These are phyloP conservation scores for Linum trigynum DNA, from an alignment of 345 rosid genomes.

Conservation along the genomic window DNA sequence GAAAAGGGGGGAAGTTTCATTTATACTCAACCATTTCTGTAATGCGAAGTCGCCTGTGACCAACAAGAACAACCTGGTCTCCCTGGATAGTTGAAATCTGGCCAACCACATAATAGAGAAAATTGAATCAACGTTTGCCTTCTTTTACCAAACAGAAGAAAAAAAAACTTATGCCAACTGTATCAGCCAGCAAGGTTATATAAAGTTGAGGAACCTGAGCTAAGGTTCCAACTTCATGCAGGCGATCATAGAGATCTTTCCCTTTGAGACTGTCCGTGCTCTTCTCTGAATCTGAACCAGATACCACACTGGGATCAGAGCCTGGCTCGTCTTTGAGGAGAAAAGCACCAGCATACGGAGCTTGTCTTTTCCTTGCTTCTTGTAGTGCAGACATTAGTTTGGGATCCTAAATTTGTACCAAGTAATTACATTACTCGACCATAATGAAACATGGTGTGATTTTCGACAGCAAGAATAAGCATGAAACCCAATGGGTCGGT, in stretches of 20 bases:
- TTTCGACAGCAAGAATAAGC: neutral
- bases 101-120: slow-evolving; percentile 14
- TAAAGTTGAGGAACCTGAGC: slow-evolving; percentile 55
- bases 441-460: neutral
- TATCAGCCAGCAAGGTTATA: neutral
- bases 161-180: no score
- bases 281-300: slow-evolving; percentile 65
- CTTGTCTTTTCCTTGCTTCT: slow-evolving; percentile 82
- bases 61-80: slow-evolving; percentile 87
- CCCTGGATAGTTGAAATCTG: slow-evolving; percentile 89
- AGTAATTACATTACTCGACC: neutral
- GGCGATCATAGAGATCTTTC: slow-evolving; percentile 64
- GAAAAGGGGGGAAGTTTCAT: slow-evolving; percentile 2
- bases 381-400: slow-evolving; percentile 89
- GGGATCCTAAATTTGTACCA: slow-evolving; percentile 52
- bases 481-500: neutral
- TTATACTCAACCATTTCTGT: slow-evolving; percentile 72
- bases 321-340: slow-evolving; percentile 85
- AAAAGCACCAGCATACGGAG: slow-evolving; percentile 97
- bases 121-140: neutral
- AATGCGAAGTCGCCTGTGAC: slow-evolving; percentile 83
- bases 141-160: neutral
- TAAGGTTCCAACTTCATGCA: slow-evolving; percentile 94
- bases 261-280: slow-evolving; percentile 61
- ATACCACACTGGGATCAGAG: slow-evolving; percentile 49